These are phyloP conservation scores for Chaetoscypha palmicola DNA, from an alignment of 2,329 filamentous ascomycete species.

Conservation along the genomic window DNA sequence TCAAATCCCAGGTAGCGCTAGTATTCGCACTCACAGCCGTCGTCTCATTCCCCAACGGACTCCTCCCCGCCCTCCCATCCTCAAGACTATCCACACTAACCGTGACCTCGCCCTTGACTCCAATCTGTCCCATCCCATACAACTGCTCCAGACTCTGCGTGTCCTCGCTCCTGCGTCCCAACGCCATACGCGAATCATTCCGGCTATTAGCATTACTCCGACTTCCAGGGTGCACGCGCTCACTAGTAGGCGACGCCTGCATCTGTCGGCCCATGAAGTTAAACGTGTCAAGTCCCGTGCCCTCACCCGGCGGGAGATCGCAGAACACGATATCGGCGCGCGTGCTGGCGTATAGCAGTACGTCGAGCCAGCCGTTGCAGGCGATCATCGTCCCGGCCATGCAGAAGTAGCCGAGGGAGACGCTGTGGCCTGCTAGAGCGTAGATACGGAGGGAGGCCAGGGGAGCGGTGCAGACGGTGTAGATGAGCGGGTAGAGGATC, in stretches of 20 bases:
- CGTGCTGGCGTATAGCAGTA: conserved; percentile 46
- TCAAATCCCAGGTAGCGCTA: neutral
- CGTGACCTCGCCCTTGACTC: conserved; percentile 22
- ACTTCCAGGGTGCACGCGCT: conserved; percentile 11
- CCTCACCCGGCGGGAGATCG: conserved; percentile 34
- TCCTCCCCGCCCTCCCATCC: neutral
- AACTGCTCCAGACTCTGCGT: conserved; percentile 20
- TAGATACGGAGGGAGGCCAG: conserved; percentile 58
- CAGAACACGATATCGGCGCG: conserved; percentile 47
- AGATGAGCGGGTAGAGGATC: conserved; percentile 62
- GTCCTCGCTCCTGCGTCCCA: conserved; percentile 3
- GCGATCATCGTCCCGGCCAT: conserved; percentile 53
- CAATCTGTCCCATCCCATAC: conserved; percentile 22
- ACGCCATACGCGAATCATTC: neutral
- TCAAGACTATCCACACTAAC: conserved; percentile 9
- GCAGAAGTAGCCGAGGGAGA: conserved; percentile 50
- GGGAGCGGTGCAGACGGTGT: conserved; percentile 61
- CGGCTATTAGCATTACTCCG: neutral
- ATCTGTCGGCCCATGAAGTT: conserved; percentile 29
- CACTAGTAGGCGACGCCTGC: conserved; percentile 15
- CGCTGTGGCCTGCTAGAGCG: conserved; percentile 47
- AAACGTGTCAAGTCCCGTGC: conserved; percentile 46
- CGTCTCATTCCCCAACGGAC: conserved; percentile 4
- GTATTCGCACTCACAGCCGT: neutral
- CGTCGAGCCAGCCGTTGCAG: conserved; percentile 49